Base-by-base conservation (phyloP, 768 basidiomycete species). In the Boletellus emodensis region DNA sequence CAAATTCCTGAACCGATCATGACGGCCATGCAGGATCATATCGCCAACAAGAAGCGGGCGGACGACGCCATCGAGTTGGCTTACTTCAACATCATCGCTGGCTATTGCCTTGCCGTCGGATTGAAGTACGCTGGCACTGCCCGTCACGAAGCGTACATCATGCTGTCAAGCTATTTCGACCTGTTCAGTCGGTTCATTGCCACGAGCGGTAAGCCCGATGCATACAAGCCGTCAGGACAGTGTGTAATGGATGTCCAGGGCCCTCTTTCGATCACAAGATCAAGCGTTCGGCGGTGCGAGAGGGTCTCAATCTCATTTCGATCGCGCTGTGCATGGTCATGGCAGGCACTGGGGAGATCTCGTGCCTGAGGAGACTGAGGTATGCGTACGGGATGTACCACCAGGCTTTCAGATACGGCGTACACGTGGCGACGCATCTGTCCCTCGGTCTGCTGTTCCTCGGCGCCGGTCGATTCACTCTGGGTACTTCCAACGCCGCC, bases 311-410 rank as follows among this genome's bases (percentile, higher is more conserved):
- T 61, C 72, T 94, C 36, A 87, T 98, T 48, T 87, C 90, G 0
- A 77, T 96, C 33, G 77, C 94, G 1, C 71, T 96, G 30, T 84
- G 89, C 62, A 87, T 95, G 79, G 87, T 98, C 38, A 95, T 98
- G 91, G 93, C 95, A 2, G 96, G 96, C 10, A 95, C 94, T 0
- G 96, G 96, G 4, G 94, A 98, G 66, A 81, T 97, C 44, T 87
- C 86, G 48, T 91, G 90, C 57, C 74, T 98, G 15, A 82, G 91
- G 17, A 80, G 94, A 18, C 76, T 98, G 12, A 81, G 96, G 17
- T 87, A 90, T 65, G 84, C 89, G 8, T 97, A 92, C 61, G 95
- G 94, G 22, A 85, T 92, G 78, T 84, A 85, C 61, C 79, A 81
- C 55, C 81, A 81, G 40, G 75, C 76, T 14, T 82, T 85, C 74